A percentile compares a stretch with the other conserved stretches of the same genome.
These are phyloP conservation scores for Penicillium sp. DNA, from an alignment of 2,329 filamentous ascomycete species.

Conservation along the genomic window DNA sequence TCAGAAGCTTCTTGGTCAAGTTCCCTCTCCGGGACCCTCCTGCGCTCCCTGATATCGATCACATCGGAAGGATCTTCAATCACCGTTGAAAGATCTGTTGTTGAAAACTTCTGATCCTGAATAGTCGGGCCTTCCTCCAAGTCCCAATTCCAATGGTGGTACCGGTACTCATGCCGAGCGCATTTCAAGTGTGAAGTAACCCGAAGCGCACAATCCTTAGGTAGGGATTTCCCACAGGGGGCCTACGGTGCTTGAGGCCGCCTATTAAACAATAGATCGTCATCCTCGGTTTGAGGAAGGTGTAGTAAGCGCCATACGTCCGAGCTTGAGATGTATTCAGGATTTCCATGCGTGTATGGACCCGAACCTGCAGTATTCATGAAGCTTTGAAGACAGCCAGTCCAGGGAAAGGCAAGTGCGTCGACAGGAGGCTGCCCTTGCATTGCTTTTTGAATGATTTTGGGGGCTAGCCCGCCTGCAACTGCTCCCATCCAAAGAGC, in stretches of 20 bases:
- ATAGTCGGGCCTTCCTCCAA: conserved; percentile 6
- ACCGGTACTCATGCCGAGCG: conserved; percentile 11
- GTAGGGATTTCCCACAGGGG: not conserved
- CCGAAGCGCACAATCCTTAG: conserved; percentile 12
- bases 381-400: too few relatives aligned
- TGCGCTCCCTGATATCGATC: not conserved
- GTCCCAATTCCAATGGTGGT: conserved; percentile 14
- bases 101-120: conserved; percentile 4
- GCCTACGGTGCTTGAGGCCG: not conserved
- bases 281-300: conserved; percentile 6
- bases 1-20: conserved; percentile 14
- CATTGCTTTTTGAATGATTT: too few relatives aligned
- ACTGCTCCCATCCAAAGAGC: conserved; percentile 13
- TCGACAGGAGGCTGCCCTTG: too few relatives aligned
- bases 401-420: too few relatives aligned
- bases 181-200: conserved; percentile 13
- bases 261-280: not conserved
- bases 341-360: too few relatives aligned
- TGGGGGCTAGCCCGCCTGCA: too few relatives aligned
- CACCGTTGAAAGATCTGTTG: not conserved
- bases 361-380: too few relatives aligned
- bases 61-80: not conserved
- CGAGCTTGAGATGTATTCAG: too few relatives aligned
- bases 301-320: conserved; percentile 20
- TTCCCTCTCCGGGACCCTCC: not conserved